Evolutionary conservation across 768 basidiomycete genomes (phyloP), one percentile per base, ranked within the genome.

Genomic region (Macrolepiota fuliginosa): DNA sequence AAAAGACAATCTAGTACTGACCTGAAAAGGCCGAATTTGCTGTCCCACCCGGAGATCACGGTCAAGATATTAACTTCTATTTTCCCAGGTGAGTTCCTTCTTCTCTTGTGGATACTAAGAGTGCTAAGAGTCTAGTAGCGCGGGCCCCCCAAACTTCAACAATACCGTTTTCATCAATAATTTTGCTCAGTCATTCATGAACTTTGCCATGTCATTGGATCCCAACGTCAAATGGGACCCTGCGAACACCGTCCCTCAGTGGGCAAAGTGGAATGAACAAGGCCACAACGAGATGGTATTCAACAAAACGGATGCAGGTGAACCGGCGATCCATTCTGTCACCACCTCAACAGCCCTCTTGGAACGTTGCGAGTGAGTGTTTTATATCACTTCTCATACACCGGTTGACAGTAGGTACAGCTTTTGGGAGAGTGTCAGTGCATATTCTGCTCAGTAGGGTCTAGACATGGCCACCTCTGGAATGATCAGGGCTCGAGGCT

Each of bases 211-310:
- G 42, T 63, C 69, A 6, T 63, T 70, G 4, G 62, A 76, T 54
- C 72, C 76, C 0, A 76, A 77, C 35, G 46, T 67, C 4, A 77
- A 75, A 39, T 50, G 24, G 40, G 3, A 50, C 45, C 17, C 60
- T 0, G 11, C 32, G 1, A 67, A 76, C 58, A 76, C 77, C 32
- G 76, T 75, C 0, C 81, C 79, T 12, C 35, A 25, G 0, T 81
- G 79, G 78, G 58, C 64, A 0, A 36, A 37, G 12, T 80, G 74
- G 71, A 54, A 52, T 1, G 64, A 60, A 1, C 64, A 64, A 1
- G 66, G 27, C 62, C 15, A 13, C 12, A 59, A 58, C 1, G 81
- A 83, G 68, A 81, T 84, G 79, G 55, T 81, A 4, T 84, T 83
- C 66, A 83, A 81, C 61, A 57, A 67, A 49, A 79, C 78, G 1